Conservation (phyloP, 176 grass and related monocot genomes). For the Aegilops tauschii region DNA sequence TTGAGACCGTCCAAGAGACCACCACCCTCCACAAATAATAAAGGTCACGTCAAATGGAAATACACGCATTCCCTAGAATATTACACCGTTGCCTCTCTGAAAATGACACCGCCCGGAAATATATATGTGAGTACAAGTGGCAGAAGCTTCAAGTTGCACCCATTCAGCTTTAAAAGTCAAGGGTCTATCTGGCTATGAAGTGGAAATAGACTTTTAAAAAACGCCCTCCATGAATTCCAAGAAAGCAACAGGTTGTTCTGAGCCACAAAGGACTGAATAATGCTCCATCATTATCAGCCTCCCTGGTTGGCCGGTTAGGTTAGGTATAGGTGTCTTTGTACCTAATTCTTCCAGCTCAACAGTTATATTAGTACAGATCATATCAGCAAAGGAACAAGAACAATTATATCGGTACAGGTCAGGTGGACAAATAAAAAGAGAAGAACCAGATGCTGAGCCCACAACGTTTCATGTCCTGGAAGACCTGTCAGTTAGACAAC, state of each 20-base stretch:
- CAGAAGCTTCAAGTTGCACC: slow-evolving; percentile 22
- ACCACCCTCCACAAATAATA: not conserved
- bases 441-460: slow-evolving; percentile 39
- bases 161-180: slow-evolving; percentile 48
- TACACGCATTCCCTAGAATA: slow-evolving; percentile 3
- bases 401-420: slow-evolving; percentile 47
- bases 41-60: not conserved
- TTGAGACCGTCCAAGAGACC: not conserved
- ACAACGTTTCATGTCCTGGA: slow-evolving; percentile 20
- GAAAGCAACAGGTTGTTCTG: slow-evolving; percentile 56
- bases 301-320: slow-evolving; percentile 28
- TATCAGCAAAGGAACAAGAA: slow-evolving; percentile 42
- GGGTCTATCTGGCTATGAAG: slow-evolving; percentile 42
- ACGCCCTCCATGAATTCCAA: slow-evolving; percentile 29
- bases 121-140: not conserved
- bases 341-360: slow-evolving; percentile 57
- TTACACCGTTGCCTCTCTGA: not conserved
- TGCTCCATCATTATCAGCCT: slow-evolving; percentile 31
- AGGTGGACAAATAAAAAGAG: slow-evolving; percentile 26
- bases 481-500: slow-evolving; percentile 19
- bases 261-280: slow-evolving; percentile 25
- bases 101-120: slow-evolving; percentile 1
- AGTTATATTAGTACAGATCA: slow-evolving; percentile 35
- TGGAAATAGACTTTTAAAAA: slow-evolving; percentile 30
- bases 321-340: slow-evolving; percentile 40